Percentiles rank a stretch among this genome's conserved stretches.
phyloP scores from a whole-genome alignment of 495 filamentous ascomycete genomes.

The Neurospora sp. region DNA sequence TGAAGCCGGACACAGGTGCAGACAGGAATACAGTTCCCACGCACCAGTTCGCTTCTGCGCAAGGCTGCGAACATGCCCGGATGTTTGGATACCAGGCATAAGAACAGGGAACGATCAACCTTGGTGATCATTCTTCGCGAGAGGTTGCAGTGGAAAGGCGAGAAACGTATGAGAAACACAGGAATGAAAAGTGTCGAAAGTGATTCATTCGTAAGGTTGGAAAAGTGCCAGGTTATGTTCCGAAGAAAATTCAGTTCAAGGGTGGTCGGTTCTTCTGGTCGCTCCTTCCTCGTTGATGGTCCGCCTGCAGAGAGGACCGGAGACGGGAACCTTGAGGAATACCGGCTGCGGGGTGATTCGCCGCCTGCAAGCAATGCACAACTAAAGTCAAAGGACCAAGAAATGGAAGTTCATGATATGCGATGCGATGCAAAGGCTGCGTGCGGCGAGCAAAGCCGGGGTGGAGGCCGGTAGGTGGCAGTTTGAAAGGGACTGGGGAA shows the following conservation, averaged over 20 bases:
- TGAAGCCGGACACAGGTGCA: neutral
- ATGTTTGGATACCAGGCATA: neutral
- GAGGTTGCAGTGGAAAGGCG: no score
- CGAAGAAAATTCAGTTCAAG: no score
- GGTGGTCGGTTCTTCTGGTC: neutral
- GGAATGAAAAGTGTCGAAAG: neutral
- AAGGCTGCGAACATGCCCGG: neutral
- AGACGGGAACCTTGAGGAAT: neutral
- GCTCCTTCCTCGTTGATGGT: neutral
- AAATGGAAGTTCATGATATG: neutral
- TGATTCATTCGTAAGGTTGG: neutral
- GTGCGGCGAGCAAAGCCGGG: neutral
- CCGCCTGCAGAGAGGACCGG: neutral
- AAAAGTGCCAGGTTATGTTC: no score
- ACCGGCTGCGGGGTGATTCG: neutral
- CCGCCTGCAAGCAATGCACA: neutral
- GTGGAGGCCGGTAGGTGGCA: neutral
- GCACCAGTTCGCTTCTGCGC: neutral
- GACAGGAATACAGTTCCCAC: neutral
- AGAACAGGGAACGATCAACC: neutral
- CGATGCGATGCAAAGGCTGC: neutral
- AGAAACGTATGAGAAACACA: no score
- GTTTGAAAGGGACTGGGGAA: neutral
- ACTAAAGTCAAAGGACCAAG: neutral
- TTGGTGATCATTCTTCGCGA: no score